These are phyloP conservation scores for Glycyrrhiza uralensis DNA, from an alignment of 306 rosid species.

Conservation along the genomic window DNA sequence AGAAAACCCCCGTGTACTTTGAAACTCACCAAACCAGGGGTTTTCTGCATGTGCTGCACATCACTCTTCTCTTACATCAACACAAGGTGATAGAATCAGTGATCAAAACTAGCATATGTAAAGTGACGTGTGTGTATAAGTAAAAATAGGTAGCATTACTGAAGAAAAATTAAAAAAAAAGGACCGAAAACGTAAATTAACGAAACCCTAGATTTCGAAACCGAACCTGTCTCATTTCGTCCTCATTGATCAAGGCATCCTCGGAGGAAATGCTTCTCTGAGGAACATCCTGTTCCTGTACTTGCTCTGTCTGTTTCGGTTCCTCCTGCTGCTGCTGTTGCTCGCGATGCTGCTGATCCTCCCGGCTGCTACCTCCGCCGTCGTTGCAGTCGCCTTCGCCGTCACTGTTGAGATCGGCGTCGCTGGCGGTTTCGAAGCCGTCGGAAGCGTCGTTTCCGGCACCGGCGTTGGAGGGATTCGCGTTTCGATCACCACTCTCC, in stretches of 20 bases:
- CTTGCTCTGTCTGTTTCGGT: neutral
- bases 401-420: constrained; percentile 21
- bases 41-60: neutral
- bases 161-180: neutral
- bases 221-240: constrained; percentile 25
- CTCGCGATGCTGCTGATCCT: neutral
- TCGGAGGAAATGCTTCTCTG: constrained; percentile 4
- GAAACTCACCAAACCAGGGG: neutral
- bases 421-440: constrained; percentile 48
- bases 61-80: neutral
- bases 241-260: constrained; percentile 19
- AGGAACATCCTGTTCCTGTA: constrained; percentile 11
- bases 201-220: constrained; percentile 5
- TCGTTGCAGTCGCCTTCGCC: too few relatives aligned
- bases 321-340: neutral
- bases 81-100: neutral
- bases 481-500: neutral
- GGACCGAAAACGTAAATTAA: neutral
- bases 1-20: neutral
- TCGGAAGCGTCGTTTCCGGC: constrained; percentile 26
- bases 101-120: too few relatives aligned
- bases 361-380: neutral
- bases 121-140: too few relatives aligned
- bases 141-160: neutral
- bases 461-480: neutral